These are phyloP conservation scores for Melaleuca quinquenervia DNA, from an alignment of 345 rosid species.

Conservation along the genomic window DNA sequence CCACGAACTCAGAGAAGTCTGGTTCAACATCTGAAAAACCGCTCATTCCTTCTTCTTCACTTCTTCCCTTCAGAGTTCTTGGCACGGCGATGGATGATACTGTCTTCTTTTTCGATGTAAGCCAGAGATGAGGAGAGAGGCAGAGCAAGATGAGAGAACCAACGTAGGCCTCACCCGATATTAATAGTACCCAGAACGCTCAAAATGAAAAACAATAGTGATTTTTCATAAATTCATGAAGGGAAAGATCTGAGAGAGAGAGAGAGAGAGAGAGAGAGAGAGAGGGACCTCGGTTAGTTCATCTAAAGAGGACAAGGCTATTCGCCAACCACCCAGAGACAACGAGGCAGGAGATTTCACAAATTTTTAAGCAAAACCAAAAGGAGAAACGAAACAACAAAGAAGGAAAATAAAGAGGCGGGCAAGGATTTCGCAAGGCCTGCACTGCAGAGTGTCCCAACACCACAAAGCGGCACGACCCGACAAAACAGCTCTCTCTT, in stretches of 20 bases:
- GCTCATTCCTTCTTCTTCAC: conserved; percentile 12
- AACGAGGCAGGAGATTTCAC: conserved; percentile 18
- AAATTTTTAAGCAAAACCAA: neutral
- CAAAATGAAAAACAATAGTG: neutral
- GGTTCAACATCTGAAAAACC: conserved; percentile 13
- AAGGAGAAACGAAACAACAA: neutral
- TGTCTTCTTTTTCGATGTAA: neutral
- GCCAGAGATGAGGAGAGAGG: neutral
- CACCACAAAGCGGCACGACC: neutral
- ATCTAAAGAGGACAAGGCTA: conserved; percentile 1
- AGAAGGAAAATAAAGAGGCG: neutral
- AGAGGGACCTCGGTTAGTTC: neutral
- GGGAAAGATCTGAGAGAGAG: neutral
- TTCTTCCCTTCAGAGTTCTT: neutral
- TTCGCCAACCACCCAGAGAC: conserved; percentile 17
- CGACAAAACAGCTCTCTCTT: neutral
- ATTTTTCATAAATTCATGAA: neutral
- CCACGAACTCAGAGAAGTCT: conserved; percentile 61
- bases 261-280: neutral
- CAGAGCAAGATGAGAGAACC: neutral
- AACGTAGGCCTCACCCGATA: neutral
- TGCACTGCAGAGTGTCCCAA: neutral
- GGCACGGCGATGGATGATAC: neutral
- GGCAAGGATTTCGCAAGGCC: neutral
- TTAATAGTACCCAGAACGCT: neutral